Base-by-base conservation (phyloP, 192 early-diverging fungal genomes). In the Rhizoclosmatium globosum region DNA sequence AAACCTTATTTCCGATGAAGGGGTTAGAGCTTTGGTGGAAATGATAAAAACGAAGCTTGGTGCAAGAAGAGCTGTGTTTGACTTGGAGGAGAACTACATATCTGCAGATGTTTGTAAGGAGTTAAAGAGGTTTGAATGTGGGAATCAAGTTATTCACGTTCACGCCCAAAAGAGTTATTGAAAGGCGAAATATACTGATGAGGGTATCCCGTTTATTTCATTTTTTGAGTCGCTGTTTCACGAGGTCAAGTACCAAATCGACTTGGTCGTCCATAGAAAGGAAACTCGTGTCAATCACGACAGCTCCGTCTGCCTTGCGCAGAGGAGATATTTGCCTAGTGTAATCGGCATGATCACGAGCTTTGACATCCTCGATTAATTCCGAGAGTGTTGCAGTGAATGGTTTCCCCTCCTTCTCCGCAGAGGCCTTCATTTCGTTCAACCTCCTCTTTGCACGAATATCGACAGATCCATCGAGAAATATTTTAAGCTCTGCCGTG, bases 401-500 rank as follows among this genome's bases (percentile, higher is more conserved):
- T 46, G 43, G 43, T 23, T 9, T 2, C 11, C 71, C 31, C 4
- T 19, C 48, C 43, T 70, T 47, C 46, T 38, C 46, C 31, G 56
- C 50, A 19, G 23, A 48, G 9, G 87, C 3, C 17, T 60, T 82
- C 77, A 92, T 68, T 61, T 95, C 90, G 39, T 89, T 85, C 66
- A 87, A 89, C 4, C 94, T 84, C 11, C 94, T 84, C 69, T 89
- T 85, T 3, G 94, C 94, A 2, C 94, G 84, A 0, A 93, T 85
- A 57, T 83, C 82, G 38, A 88, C 83, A 62, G 88, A 87, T 1
- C 93, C 93, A 11, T 90, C 87, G 7, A 95, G 81, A 70, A 91
- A 95, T 4, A 95, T 82, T 64, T 95, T 95, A 4, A 94, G 84
- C 47, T 95, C 88, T 0, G 94, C 94, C 62, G 89, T 78, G 0